phyloP scores from a whole-genome alignment of 257 asterid species.

The Perilla frutescens region DNA sequence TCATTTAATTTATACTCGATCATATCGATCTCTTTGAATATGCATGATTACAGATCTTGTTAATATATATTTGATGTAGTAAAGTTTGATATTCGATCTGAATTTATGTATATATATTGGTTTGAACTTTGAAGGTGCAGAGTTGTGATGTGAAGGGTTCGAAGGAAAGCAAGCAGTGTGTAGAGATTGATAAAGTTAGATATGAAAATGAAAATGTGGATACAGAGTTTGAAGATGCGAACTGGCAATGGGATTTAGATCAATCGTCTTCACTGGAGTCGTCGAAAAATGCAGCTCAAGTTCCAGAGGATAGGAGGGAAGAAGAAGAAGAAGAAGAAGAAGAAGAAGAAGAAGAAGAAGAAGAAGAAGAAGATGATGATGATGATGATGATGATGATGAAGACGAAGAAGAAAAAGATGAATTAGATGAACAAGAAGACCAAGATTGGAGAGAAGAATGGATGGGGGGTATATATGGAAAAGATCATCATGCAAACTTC shows the following conservation, averaged over 20 bases:
- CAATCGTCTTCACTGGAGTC: conserved; percentile 49
- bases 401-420: conserved; percentile 32
- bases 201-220: conserved; percentile 45
- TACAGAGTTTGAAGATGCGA: conserved; percentile 50
- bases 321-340: conserved; percentile 44
- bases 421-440: too few relatives aligned
- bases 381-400: conserved; percentile 40
- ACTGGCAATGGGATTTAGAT: conserved; percentile 47
- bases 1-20: not conserved
- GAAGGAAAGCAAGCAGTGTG: conserved; percentile 60
- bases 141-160: conserved; percentile 50
- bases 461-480: conserved; percentile 52
- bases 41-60: too few relatives aligned
- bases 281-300: conserved; percentile 58
- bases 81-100: not conserved
- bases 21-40: too few relatives aligned
- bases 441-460: conserved; percentile 57
- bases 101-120: not conserved
- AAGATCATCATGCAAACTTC: conserved; percentile 39
- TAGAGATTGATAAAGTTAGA: conserved; percentile 49
- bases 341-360: conserved; percentile 52
- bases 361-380: too few relatives aligned
- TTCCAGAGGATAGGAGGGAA: conserved; percentile 46
- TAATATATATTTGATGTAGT: not conserved
- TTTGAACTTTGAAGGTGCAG: conserved; percentile 44